These are phyloP conservation scores for Penicillium sp. DNA, from an alignment of 2,329 filamentous ascomycete genomes.

Conservation along the genomic window DNA sequence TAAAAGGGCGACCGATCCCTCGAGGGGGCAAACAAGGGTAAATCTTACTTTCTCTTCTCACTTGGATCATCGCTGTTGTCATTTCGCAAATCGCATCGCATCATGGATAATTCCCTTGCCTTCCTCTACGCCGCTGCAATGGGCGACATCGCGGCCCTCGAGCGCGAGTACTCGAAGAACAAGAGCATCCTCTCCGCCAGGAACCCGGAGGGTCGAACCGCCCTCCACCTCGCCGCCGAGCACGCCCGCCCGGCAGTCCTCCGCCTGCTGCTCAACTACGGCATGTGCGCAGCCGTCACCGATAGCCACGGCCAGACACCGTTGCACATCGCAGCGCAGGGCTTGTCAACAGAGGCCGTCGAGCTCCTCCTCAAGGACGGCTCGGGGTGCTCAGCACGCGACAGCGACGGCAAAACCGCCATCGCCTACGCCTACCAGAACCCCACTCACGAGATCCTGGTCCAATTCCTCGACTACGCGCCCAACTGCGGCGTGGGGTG, in stretches of 20 bases:
- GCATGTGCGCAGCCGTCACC: neutral
- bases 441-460: neutral
- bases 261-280: conserved; percentile 10
- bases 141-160: conserved; percentile 7
- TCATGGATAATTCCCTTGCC: neutral
- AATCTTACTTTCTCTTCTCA: neutral
- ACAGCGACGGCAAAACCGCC: conserved; percentile 10
- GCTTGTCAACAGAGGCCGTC: conserved; percentile 1
- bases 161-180: neutral
- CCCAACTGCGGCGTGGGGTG: neutral
- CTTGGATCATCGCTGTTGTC: neutral
- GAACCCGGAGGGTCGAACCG: conserved; percentile 11
- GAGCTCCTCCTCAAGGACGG: conserved; percentile 7
- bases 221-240: conserved; percentile 18
- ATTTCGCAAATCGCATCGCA: neutral
- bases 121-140: conserved; percentile 17
- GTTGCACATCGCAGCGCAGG: conserved; percentile 18
- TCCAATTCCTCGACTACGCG: conserved; percentile 8
- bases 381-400: conserved; percentile 2
- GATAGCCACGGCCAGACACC: conserved; percentile 16
- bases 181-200: conserved; percentile 6
- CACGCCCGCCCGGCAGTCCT: conserved; percentile 3
- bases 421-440: conserved; percentile 21
- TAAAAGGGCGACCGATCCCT: neutral
- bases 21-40: neutral